Evolutionary conservation across 2,329 filamentous ascomycete genomes (phyloP).

Genomic region (Arthrobotrys pseudoclavata): DNA sequence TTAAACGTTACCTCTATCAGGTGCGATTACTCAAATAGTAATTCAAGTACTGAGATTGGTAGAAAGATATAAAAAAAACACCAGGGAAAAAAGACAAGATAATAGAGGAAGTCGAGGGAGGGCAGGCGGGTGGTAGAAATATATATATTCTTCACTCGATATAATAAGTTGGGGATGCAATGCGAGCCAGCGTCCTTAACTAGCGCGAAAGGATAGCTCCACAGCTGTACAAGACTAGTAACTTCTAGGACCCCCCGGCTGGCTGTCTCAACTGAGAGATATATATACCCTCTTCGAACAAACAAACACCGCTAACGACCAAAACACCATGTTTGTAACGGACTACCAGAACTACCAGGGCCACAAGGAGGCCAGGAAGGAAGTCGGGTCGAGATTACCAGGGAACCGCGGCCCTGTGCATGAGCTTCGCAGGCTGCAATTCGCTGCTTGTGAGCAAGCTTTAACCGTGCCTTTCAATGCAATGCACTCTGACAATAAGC

Average conservation of each 20-base stretch:
- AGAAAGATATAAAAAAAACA: background rate
- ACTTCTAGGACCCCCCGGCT: constrained; percentile 4
- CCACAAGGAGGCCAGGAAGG: constrained; percentile 6
- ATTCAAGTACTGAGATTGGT: no score
- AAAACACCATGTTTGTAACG: constrained; percentile 20
- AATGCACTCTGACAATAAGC: constrained; percentile 33
- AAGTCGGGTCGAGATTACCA: constrained; percentile 37
- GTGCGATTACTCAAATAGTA: no score
- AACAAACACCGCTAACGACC: constrained; percentile 17
- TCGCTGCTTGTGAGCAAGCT: constrained; percentile 26
- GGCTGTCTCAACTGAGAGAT: constrained; percentile 32
- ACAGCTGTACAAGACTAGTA: background rate
- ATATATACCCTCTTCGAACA: constrained; percentile 24
- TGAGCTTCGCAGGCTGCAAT: constrained; percentile 6
- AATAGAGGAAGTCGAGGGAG: constrained; percentile 1
- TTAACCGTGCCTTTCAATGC: constrained; percentile 33
- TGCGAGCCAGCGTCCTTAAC: constrained; percentile 22
- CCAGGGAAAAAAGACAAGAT: constrained; percentile 10
- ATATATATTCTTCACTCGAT: constrained; percentile 27
- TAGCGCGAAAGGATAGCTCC: constrained; percentile 30
- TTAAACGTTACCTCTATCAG: no score
- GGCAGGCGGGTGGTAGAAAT: constrained; percentile 20
- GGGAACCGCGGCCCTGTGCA: constrained; percentile 48
- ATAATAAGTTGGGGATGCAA: constrained; percentile 17
- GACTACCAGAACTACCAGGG: constrained; percentile 5